phyloP scores from a whole-genome alignment of 805 yeast genomes.

The Starmera caribaea region DNA sequence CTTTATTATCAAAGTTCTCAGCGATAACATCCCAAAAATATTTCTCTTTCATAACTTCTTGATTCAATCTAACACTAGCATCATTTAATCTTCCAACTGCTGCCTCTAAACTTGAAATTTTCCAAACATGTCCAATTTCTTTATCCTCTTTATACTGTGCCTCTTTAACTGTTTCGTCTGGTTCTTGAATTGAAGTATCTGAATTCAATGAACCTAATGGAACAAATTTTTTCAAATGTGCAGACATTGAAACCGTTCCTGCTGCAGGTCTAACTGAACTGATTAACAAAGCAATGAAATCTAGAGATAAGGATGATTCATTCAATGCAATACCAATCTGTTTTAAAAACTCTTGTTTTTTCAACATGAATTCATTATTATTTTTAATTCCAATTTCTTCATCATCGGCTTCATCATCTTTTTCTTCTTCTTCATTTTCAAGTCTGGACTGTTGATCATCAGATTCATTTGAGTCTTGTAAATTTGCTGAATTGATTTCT shows the following conservation, averaged over 20 bases:
- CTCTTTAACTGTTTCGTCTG: constrained; percentile 14
- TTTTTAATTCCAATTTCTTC: constrained; percentile 15
- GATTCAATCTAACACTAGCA: constrained; percentile 41
- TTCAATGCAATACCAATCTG: constrained; percentile 63
- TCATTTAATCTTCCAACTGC: constrained; percentile 41
- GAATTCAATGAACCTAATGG: constrained; percentile 66
- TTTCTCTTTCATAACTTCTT: constrained; percentile 51
- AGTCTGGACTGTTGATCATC: constrained; percentile 6
- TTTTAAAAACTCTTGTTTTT: constrained; percentile 43
- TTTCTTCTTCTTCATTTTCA: constrained; percentile 6
- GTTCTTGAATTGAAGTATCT: constrained; percentile 20
- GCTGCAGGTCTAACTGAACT: constrained; percentile 79
- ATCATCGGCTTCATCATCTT: constrained; percentile 3
- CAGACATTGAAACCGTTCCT: constrained; percentile 82
- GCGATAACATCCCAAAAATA: constrained; percentile 50
- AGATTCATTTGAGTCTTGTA: constrained; percentile 7
- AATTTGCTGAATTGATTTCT: constrained; percentile 25
- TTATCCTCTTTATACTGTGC: constrained; percentile 14
- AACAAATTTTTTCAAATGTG: constrained; percentile 62
- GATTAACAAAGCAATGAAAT: constrained; percentile 74
- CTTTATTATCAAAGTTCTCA: constrained; percentile 28
- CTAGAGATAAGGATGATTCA: constrained; percentile 82
- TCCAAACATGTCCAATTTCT: constrained; percentile 60
- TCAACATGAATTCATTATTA: constrained; percentile 33
- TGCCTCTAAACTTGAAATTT: constrained; percentile 53